phyloP scores from a whole-genome alignment of 805 yeast genomes.

The Yamadazyma sp. region DNA sequence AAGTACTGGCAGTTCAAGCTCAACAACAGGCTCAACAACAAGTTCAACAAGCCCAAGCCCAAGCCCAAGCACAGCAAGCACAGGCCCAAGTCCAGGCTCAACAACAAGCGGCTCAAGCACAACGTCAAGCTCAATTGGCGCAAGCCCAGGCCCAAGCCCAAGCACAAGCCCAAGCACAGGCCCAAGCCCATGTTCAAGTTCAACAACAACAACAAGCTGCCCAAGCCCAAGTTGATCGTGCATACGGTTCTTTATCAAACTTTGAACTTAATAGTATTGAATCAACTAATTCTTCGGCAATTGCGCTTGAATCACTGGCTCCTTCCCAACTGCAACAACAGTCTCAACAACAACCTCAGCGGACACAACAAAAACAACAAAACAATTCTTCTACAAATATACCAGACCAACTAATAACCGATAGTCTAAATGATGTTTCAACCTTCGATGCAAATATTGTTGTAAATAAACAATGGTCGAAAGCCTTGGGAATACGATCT shows the following conservation, averaged over 20 bases:
- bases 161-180: constrained; percentile 1
- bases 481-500: constrained; percentile 14
- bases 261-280: constrained; percentile 9
- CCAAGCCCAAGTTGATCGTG: background rate
- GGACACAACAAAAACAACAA: too few species aligned
- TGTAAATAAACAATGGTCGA: constrained; percentile 14
- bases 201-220: constrained; percentile 1
- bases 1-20: background rate
- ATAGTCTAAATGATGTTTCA: background rate
- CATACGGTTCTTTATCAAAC: too few species aligned
- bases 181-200: background rate
- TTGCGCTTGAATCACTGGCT: too few species aligned
- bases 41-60: background rate
- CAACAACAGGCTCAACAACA: background rate
- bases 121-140: constrained; percentile 6
- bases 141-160: constrained; percentile 6
- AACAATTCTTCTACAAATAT: too few species aligned
- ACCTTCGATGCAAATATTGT: too few species aligned
- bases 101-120: constrained; percentile 4
- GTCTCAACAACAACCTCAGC: too few species aligned
- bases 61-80: background rate
- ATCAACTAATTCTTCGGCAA: constrained; percentile 9
- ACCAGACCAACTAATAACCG: background rate
- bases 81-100: constrained; percentile 1
- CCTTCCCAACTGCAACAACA: too few species aligned